phyloP scores from a whole-genome alignment of 2,329 filamentous ascomycete genomes.

The Leptosphaerulina australis region DNA sequence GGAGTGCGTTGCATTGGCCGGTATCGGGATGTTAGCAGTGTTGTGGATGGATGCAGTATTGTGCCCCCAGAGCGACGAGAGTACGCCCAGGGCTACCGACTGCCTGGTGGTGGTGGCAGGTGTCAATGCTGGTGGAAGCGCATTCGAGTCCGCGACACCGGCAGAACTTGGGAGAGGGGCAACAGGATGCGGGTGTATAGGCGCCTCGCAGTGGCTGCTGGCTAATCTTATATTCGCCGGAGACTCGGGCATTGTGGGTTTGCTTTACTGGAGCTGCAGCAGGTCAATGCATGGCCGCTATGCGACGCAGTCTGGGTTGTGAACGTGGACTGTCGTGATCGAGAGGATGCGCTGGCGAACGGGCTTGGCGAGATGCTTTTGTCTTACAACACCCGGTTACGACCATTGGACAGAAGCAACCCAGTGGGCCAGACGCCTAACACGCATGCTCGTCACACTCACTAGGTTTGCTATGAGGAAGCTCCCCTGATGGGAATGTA shows the following conservation, averaged over 20 bases:
- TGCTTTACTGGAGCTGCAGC: slow-evolving; percentile 45
- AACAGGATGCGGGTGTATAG: slow-evolving; percentile 22
- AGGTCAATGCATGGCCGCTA: slow-evolving; percentile 48
- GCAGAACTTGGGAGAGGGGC: slow-evolving; percentile 27
- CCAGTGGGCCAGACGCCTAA: slow-evolving; percentile 23
- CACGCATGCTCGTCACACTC: slow-evolving; percentile 21
- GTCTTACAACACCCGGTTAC: slow-evolving; percentile 24
- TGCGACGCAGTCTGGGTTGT: slow-evolving; percentile 41
- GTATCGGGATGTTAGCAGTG: slow-evolving; percentile 11
- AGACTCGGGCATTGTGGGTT: slow-evolving; percentile 42
- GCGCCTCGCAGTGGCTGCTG: slow-evolving; percentile 34
- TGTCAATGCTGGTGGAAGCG: slow-evolving; percentile 42
- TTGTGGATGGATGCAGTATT: slow-evolving; percentile 27
- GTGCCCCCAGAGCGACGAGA: slow-evolving; percentile 42
- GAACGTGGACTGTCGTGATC: slow-evolving; percentile 44
- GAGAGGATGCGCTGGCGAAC: slow-evolving; percentile 41
- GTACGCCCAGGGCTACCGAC: slow-evolving; percentile 40
- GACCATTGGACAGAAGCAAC: slow-evolving; percentile 33
- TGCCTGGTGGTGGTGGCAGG: slow-evolving; percentile 46
- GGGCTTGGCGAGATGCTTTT: slow-evolving; percentile 17
- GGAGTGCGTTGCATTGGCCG: slow-evolving; percentile 24
- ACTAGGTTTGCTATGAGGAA: no score
- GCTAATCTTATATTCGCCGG: slow-evolving; percentile 33
- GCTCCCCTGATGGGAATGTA: no score
- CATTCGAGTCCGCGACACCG: slow-evolving; percentile 27